phyloP scores from a whole-genome alignment of 805 yeast species.

The Ascoidea rubescens region DNA sequence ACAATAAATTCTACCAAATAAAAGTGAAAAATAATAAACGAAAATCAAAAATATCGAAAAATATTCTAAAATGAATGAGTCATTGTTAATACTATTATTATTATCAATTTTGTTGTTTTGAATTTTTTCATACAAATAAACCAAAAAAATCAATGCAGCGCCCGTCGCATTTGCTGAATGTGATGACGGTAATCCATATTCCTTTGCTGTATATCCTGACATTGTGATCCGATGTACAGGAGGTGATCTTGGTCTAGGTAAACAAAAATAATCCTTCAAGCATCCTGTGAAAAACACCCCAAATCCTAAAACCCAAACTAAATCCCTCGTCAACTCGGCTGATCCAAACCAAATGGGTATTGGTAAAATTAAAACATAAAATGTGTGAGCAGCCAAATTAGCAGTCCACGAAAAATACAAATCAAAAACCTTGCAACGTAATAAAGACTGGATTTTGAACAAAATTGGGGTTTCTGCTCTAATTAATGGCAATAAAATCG shows the following conservation, averaged over 20 bases:
- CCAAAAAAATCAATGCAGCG: constrained; percentile 41
- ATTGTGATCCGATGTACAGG: constrained; percentile 83
- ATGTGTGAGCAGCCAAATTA: constrained; percentile 83
- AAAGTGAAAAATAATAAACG: constrained; percentile 48
- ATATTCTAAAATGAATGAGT: constrained; percentile 1
- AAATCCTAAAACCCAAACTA: constrained; percentile 48
- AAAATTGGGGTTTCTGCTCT: constrained; percentile 51
- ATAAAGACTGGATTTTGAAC: constrained; percentile 35
- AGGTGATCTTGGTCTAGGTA: constrained; percentile 88
- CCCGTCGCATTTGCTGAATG: constrained; percentile 93
- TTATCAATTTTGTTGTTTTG: not conserved
- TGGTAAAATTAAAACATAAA: constrained; percentile 83
- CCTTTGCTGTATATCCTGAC: constrained; percentile 82
- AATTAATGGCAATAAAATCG: constrained; percentile 37
- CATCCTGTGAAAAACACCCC: constrained; percentile 56
- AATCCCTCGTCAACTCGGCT: constrained; percentile 43
- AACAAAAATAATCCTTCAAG: constrained; percentile 71
- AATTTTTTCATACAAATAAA: constrained; percentile 8
- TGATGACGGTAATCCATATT: constrained; percentile 89
- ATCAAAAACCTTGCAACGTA: constrained; percentile 43
- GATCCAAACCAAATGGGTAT: constrained; percentile 73
- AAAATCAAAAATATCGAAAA: constrained; percentile 12
- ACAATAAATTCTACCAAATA: constrained; percentile 77
- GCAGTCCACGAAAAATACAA: constrained; percentile 79
- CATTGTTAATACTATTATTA: not conserved